Evolutionary conservation across 106 monocot species (phyloP).

Genomic region (Alisma plantagoaquatica): DNA sequence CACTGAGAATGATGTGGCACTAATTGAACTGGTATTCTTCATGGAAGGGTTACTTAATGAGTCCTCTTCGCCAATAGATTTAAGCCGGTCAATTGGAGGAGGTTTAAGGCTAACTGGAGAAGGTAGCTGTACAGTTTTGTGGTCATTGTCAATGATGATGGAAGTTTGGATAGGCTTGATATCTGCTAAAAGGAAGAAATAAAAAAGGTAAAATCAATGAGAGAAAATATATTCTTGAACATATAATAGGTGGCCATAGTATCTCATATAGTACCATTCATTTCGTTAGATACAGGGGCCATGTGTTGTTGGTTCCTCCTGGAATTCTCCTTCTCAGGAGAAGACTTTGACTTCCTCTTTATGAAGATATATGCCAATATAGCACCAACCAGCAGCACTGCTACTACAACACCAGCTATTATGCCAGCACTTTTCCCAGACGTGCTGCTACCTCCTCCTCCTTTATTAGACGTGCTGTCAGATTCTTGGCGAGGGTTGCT

Average conservation of each 20-base stretch:
- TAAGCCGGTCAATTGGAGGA: constrained; percentile 35
- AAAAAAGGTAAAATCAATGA: neutral
- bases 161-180: constrained; percentile 34
- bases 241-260: neutral
- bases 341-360: constrained; percentile 20
- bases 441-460: constrained; percentile 20
- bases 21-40: constrained; percentile 34
- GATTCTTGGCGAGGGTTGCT: constrained; percentile 18
- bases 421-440: constrained; percentile 49
- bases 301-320: constrained; percentile 24
- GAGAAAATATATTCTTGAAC: neutral
- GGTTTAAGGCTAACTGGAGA: constrained; percentile 45
- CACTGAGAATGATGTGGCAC: constrained; percentile 70
- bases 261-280: constrained; percentile 35
- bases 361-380: constrained; percentile 65
- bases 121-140: constrained; percentile 20
- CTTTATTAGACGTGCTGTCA: constrained; percentile 12
- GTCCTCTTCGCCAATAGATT: constrained; percentile 49
- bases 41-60: constrained; percentile 18
- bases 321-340: constrained; percentile 22
- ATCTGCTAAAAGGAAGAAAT: constrained; percentile 15
- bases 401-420: constrained; percentile 60
- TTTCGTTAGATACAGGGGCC: constrained; percentile 23
- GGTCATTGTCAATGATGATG: constrained; percentile 9
- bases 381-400: constrained; percentile 43